Evolutionary conservation across 164 flowering plant genomes (phyloP), one percentile per base, ranked within the genome.

Genomic region (Litsea cubeba): DNA sequence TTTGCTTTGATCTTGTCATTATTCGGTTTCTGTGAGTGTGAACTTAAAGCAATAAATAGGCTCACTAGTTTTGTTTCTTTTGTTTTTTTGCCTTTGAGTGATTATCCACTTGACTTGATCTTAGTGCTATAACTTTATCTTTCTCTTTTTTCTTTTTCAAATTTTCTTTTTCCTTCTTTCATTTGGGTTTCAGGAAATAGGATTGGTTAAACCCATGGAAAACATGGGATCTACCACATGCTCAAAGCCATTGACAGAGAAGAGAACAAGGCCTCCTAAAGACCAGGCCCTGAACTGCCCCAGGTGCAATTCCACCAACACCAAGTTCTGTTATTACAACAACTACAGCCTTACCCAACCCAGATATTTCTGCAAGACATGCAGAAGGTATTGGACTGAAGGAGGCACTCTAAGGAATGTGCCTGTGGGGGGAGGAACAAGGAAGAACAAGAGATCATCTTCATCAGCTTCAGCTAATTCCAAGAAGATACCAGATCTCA

Each of bases 311-410:
- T 94, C 98, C 58, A 86, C 88, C 23, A 94, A 91, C 86, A 94
- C 98, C 40, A 94, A 94, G 77, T 94, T 94, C 72, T 94, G 98
- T 69, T 94, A 94, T 81, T 94, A 94, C 90, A 94, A 94, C 93
- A 94, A 95, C 78, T 95, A 95, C 79, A 95, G 97, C 69, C 94
- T 91, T 70, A 82, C 98, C n/a, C 98, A 95, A 66, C 98, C 98
- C 18, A 87, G 98, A 68, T 95, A 91, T 80, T 92, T 95, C 72
- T 95, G 98, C 86, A 95, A 95, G 86, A 84, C 91, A 62, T 94
- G 98, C 75, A 83, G 95, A 80, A 87, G 98, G 84, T 94, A 94
- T 50, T 94, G 98, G 98, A 94, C 98, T 66, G 93, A 90, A 82
- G 98, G 98, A 71, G 98, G 98, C 6, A 89, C 98, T 24, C 85